Evolutionary conservation across 179 eudicot species (phyloP), one percentile per base, ranked within the genome.

Genomic region (Vitellaria paradoxa): DNA sequence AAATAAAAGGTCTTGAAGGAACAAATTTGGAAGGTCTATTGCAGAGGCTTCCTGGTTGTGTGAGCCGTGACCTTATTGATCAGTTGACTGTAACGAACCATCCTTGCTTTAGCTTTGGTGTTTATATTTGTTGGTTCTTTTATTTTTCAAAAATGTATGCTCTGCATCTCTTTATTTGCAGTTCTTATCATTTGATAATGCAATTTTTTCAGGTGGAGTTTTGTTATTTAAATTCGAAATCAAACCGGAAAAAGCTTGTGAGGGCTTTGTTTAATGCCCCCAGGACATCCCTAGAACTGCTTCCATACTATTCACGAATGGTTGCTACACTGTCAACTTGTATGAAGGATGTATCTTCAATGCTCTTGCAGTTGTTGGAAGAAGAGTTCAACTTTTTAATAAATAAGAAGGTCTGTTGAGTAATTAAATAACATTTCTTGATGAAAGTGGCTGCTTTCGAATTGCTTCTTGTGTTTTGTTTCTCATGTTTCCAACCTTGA

Each of bases 51-150:
- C 99, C 99, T 46, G 91, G 91, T 71, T 96, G 94, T 79, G 99
- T 96, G 83, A 93, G 98, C 85, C 99, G 99, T 68, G 99, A 96
- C 81, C 93, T 96, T 70, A 96, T 96, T 73, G 99, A 96, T 82
- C 99, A 96, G 82, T 85, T 96, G 75, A 87, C 96, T 80, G 99
- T 96, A 88, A 85, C 30, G 37, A 45, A 53, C 59, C 20, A 21
- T 79, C 23, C 81, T 68, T 71, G 60, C 46, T 68, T 60, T 57
- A 60, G 59, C 18, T 78, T 77, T 68, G 0, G 49, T 21, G n/a
- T 47, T 12, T 7, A 17, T 61, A 5, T 65, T 4, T 46, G 7
- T 46, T 46, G 23, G 3, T 62, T 10, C 15, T 15, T 65, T 73
- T 71, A 13, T 65, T 68, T 73, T 60, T 68, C 55, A 57, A 45